A percentile compares a stretch with the other conserved stretches of the same genome.
Evolutionary conservation across 768 basidiomycete genomes (phyloP).

Genomic region (Cystobasidium ongulense): DNA sequence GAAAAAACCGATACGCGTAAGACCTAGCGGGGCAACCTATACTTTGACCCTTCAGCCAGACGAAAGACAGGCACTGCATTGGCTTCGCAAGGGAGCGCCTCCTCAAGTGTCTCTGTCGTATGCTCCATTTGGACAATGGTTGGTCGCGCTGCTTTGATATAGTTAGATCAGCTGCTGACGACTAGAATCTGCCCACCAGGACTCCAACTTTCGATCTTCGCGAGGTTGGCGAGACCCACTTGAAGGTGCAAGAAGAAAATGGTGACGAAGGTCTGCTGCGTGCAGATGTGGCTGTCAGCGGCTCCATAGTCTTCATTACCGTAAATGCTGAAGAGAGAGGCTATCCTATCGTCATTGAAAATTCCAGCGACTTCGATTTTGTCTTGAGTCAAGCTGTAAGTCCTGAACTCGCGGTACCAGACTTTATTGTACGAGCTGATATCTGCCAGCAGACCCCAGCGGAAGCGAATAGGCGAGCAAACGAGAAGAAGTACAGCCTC

Average conservation of each 20-base stretch:
- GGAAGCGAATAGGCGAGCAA: conserved; percentile 27
- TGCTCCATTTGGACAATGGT: conserved; percentile 79
- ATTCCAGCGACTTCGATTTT: conserved; percentile 67
- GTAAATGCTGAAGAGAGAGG: conserved; percentile 58
- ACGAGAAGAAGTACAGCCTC: conserved; percentile 52
- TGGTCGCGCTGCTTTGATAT: conserved; percentile 35
- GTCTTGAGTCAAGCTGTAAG: conserved; percentile 66
- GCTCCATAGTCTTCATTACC: conserved; percentile 79
- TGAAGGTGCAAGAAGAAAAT: conserved; percentile 53
- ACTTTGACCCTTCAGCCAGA: conserved; percentile 59
- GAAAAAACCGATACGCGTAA: conserved; percentile 60
- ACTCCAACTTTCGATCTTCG: conserved; percentile 85
- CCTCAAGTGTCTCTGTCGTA: conserved; percentile 75
- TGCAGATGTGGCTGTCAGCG: conserved; percentile 71
- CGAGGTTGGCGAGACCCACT: conserved; percentile 74
- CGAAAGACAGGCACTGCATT: conserved; percentile 60
- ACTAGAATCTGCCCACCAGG: conserved; percentile 52
- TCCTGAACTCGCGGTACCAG: conserved; percentile 10
- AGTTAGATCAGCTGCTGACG: not conserved
- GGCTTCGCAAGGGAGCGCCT: conserved; percentile 59
- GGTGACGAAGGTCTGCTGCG: conserved; percentile 55
- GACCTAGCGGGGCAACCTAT: conserved; percentile 73
- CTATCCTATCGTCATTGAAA: conserved; percentile 89
- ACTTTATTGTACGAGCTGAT: not conserved
- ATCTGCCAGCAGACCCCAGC: conserved; percentile 29